These are phyloP conservation scores for Dactylonectria estremocensis DNA, from an alignment of 2,329 filamentous ascomycete species.

Conservation along the genomic window DNA sequence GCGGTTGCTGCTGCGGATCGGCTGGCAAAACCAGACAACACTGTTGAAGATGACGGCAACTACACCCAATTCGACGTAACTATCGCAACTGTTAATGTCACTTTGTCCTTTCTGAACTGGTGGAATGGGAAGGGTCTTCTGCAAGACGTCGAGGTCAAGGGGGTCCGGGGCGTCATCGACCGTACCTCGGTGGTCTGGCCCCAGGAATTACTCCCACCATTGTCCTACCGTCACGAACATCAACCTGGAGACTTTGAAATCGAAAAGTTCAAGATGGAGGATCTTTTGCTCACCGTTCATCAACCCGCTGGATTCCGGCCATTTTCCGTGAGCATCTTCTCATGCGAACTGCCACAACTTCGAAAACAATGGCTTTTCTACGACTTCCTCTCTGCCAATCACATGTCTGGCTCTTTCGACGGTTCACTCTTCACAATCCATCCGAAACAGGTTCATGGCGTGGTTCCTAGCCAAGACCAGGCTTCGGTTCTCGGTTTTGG, in stretches of 20 bases:
- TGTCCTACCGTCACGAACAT: conserved; percentile 90
- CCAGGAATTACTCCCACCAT: conserved; percentile 79
- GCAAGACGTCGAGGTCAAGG: conserved; percentile 93
- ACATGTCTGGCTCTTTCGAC: conserved; percentile 96
- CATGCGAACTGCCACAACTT: conserved; percentile 91
- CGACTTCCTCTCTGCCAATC: conserved; percentile 94
- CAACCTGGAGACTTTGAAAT: conserved; percentile 96
- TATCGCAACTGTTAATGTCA: conserved; percentile 95
- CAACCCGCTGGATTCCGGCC: conserved; percentile 94
- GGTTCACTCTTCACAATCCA: conserved; percentile 98
- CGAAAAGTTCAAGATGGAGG: conserved; percentile 95
- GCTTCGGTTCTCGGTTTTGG: conserved; percentile 70
- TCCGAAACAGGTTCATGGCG: conserved; percentile 89
- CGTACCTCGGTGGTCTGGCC: conserved; percentile 84
- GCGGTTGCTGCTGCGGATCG: conserved; percentile 85
- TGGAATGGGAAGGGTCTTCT: conserved; percentile 96
- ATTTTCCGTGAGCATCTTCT: conserved; percentile 95
- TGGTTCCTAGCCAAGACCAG: conserved; percentile 73
- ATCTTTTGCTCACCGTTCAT: conserved; percentile 91
- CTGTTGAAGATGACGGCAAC: conserved; percentile 83
- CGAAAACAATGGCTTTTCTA: conserved; percentile 98
- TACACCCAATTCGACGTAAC: conserved; percentile 98
- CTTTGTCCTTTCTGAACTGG: conserved; percentile 98
- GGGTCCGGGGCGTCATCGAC: conserved; percentile 92
- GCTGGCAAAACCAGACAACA: conserved; percentile 57